These are phyloP conservation scores for Entelexis paramagnoliae DNA, from an alignment of 1,139 yeast genomes.

Conservation along the genomic window DNA sequence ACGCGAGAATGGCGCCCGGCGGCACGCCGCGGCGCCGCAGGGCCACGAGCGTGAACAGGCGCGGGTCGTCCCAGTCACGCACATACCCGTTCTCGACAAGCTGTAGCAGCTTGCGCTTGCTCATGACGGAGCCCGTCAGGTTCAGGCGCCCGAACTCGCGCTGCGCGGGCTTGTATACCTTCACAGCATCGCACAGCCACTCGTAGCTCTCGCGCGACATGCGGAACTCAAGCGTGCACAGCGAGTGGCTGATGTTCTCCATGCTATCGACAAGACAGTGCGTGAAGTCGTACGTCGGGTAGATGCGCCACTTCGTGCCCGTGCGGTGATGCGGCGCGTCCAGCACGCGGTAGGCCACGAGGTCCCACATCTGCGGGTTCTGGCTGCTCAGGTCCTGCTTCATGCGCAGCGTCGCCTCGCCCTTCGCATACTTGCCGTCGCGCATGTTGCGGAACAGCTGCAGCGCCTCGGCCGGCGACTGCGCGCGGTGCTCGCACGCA, in stretches of 20 bases:
- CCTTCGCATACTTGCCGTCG: conserved; percentile 77
- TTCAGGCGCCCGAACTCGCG: conserved; percentile 96
- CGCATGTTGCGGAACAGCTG: conserved; percentile 80
- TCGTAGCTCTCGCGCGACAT: conserved; percentile 90
- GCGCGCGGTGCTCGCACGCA: conserved; percentile 68
- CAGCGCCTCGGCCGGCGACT: conserved; percentile 55
- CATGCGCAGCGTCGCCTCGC: conserved; percentile 93
- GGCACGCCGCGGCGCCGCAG: conserved; percentile 97
- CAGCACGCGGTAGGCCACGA: conserved; percentile 94
- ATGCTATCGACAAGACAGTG: conserved; percentile 97
- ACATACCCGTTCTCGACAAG: conserved; percentile 73
- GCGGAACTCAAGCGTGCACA: conserved; percentile 91
- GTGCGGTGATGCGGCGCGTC: conserved; percentile 92
- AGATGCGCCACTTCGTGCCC: conserved; percentile 92
- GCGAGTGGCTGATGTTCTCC: conserved; percentile 88
- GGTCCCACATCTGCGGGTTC: conserved; percentile 99
- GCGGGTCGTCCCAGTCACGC: conserved; percentile 98
- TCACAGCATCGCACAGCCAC: conserved; percentile 94
- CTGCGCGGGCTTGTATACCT: conserved; percentile 96
- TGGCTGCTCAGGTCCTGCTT: conserved; percentile 87
- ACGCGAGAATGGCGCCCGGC: conserved; percentile 93
- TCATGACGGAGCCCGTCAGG: conserved; percentile 85
- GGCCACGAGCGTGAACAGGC: conserved; percentile 88
- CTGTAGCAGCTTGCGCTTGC: conserved; percentile 91
- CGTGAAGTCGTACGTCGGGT: conserved; percentile 97